Evolutionary conservation across 2,329 filamentous ascomycete genomes (phyloP).

Genomic region (Metarhizium sp.): DNA sequence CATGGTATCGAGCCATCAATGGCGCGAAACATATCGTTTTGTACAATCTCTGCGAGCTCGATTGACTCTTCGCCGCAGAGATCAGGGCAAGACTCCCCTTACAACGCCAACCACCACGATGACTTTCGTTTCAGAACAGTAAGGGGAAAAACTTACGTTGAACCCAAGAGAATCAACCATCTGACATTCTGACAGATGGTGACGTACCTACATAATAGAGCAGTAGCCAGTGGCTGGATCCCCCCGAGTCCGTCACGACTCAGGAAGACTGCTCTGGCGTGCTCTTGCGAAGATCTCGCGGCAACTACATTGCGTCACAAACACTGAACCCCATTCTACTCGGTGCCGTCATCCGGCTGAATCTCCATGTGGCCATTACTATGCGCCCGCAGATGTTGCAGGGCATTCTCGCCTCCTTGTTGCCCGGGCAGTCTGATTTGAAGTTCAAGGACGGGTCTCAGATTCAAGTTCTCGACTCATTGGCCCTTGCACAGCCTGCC

Average conservation of each 20-base stretch:
- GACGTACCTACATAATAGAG: conserved; percentile 19
- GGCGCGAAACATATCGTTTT: conserved; percentile 5
- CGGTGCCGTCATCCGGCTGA: conserved; percentile 32
- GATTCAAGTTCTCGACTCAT: conserved; percentile 34
- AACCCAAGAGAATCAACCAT: background rate
- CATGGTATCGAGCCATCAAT: conserved; percentile 1
- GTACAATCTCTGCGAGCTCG: conserved; percentile 1
- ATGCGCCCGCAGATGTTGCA: conserved; percentile 38
- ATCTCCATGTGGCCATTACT: conserved; percentile 36
- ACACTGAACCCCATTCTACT: conserved; percentile 27
- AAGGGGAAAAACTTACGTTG: conserved; percentile 3
- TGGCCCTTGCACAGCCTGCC: conserved; percentile 26
- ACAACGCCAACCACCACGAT: conserved; percentile 15
- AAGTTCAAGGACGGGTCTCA: conserved; percentile 30
- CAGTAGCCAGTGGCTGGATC: conserved; percentile 21
- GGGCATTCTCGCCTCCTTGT: conserved; percentile 31
- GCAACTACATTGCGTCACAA: conserved; percentile 31
- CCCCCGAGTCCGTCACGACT: conserved; percentile 8
- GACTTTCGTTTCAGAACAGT: conserved; percentile 23
- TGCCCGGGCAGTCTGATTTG: conserved; percentile 31
- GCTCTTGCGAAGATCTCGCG: conserved; percentile 27
- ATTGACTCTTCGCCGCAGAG: background rate
- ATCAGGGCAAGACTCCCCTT: background rate
- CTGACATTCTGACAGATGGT: conserved; percentile 17
- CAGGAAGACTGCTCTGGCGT: conserved; percentile 22